phyloP scores from a whole-genome alignment of 1,139 yeast species.

The Komagataea norvegica region DNA sequence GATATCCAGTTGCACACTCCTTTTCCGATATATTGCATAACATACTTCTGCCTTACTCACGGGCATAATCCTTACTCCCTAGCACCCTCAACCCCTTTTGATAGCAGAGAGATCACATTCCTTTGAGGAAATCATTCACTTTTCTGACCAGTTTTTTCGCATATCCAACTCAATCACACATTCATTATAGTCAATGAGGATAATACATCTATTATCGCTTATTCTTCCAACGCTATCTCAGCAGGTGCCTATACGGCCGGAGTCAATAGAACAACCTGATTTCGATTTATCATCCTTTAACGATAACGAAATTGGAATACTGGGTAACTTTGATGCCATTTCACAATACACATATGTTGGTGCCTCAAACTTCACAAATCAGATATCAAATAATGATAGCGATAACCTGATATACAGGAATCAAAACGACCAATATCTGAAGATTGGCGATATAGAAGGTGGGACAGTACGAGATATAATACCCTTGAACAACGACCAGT shows the following conservation, averaged over 20 bases:
- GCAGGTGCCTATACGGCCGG: slow-evolving; percentile 11
- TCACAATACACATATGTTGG: slow-evolving; percentile 55
- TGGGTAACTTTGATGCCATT: slow-evolving; percentile 62
- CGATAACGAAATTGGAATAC: slow-evolving; percentile 48
- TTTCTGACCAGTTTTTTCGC: not conserved
- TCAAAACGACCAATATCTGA: slow-evolving; percentile 20
- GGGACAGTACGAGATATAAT: slow-evolving; percentile 28
- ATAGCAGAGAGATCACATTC: too few relatives aligned
- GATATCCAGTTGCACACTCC: too few relatives aligned
- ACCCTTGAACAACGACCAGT: slow-evolving; percentile 30
- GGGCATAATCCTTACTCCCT: too few relatives aligned
- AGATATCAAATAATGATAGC: slow-evolving; percentile 13
- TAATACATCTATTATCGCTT: slow-evolving; percentile 7
- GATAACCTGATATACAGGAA: slow-evolving; percentile 24
- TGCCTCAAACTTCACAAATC: slow-evolving; percentile 38
- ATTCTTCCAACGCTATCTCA: slow-evolving; percentile 8
- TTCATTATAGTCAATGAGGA: slow-evolving; percentile 1
- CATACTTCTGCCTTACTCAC: too few relatives aligned
- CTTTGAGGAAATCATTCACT: not conserved
- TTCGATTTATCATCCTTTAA: slow-evolving; percentile 25
- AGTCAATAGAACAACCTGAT: slow-evolving; percentile 15
- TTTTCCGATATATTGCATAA: too few relatives aligned
- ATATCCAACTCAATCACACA: not conserved
- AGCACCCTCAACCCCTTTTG: too few relatives aligned
- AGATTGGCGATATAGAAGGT: slow-evolving; percentile 22